Base-by-base conservation (phyloP, 2,329 filamentous ascomycete species). In the Pseudopithomyces maydicus region DNA sequence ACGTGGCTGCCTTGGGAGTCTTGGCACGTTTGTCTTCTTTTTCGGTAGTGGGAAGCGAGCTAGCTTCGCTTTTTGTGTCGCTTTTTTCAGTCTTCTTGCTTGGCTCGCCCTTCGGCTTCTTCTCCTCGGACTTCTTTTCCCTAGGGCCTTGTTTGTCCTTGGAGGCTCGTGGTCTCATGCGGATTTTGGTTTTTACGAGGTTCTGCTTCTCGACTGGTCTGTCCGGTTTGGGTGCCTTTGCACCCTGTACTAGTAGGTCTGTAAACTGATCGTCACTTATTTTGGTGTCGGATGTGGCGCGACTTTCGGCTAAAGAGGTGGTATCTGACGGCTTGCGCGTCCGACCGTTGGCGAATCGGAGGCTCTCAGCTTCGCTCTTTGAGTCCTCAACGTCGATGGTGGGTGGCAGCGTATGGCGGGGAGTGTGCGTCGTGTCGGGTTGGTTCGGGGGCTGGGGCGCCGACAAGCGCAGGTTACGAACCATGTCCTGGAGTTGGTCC, bases 161-260 rank as follows among this genome's bases (percentile, higher is more conserved):
- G 15, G 38, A 42, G 17, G 60, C 57, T n/a, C 69, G 68, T 15
- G 68, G 61, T 33, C 74, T 62, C 72, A 77, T 75, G 10, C 73
- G 67, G 39, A 75, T 71, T 39, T 74, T 76, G 3, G 70, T 66
- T 42, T 74, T 74, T 20, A 76, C 72, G 10, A 75, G 44, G 43
- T 48, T 70, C 61, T 29, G 68, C 52, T 59, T 69, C 45, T 48
- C 45, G 42, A 39, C 49, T 45, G 56, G 55, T 29, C 49, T 56
- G 54, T 43, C 59, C 6, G 57, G 41, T 10, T 49, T 55, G 1
- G 66, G 55, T 3, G 63, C 46, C 35, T 57, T 62, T 47, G 69
- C 69, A 39, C 71, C 70, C 35, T 61, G 63, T 10, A 59, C 59
- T 19, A 74, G 50, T 35, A 57, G 63, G 14, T 73, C 69, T 1